Percentiles rank a stretch among this genome's conserved stretches.
phyloP scores from a whole-genome alignment of 495 filamentous ascomycete species.

The Neurospora hispaniola region DNA sequence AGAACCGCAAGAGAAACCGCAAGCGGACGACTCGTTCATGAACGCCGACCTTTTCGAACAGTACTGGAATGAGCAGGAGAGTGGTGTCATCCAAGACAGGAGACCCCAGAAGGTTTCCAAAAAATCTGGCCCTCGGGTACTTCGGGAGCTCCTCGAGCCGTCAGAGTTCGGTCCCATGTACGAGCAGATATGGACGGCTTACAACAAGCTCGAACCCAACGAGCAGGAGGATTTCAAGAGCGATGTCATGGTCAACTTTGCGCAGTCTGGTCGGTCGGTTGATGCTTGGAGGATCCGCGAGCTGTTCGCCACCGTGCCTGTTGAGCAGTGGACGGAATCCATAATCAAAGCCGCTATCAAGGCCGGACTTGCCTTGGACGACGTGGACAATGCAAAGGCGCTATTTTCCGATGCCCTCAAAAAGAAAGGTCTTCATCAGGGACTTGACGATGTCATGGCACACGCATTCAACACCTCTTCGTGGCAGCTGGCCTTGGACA shows the following conservation, averaged over 20 bases:
- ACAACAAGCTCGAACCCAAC: constrained; percentile 10
- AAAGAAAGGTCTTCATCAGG: constrained; percentile 7
- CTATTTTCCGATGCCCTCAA: constrained; percentile 13
- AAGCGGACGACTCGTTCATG: background rate
- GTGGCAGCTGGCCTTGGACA: constrained; percentile 16
- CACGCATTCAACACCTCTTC: constrained; percentile 12
- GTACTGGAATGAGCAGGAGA: background rate
- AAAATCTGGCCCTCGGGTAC: background rate
- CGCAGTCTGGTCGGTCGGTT: constrained; percentile 11
- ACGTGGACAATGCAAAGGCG: constrained; percentile 9
- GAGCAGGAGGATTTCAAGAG: constrained; percentile 4
- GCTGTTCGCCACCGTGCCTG: constrained; percentile 9
- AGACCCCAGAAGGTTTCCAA: background rate
- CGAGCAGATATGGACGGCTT: constrained; percentile 18
- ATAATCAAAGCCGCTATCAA: constrained; percentile 14
- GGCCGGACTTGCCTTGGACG: constrained; percentile 12
- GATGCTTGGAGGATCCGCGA: constrained; percentile 17
- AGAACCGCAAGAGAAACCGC: background rate
- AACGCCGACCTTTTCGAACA: background rate
- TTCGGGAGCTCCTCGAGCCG: constrained; percentile 2
- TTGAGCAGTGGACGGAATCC: constrained; percentile 16
- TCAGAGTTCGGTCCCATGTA: constrained; percentile 4
- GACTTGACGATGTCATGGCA: constrained; percentile 14
- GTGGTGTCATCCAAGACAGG: background rate
- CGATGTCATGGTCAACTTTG: constrained; percentile 14